phyloP scores from a whole-genome alignment of 306 rosid species.

The Morella rubra region DNA sequence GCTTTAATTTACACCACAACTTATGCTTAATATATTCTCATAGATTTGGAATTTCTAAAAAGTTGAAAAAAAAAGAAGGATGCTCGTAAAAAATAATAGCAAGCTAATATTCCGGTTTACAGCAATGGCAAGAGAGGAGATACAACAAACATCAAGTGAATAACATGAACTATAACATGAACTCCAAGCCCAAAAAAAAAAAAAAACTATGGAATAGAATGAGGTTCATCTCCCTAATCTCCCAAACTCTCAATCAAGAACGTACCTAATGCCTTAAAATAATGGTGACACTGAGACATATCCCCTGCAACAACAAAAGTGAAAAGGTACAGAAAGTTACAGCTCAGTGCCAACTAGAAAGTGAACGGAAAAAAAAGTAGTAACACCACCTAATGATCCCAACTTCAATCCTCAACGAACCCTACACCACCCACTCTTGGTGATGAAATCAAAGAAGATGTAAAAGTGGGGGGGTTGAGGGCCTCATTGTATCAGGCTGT shows the following conservation, averaged over 20 bases:
- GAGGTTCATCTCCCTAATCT: conserved; percentile 2
- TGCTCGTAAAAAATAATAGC: not conserved
- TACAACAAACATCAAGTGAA: not conserved
- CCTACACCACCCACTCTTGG: not conserved
- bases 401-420: not conserved
- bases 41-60: not conserved
- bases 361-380: not conserved
- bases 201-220: not conserved
- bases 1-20: not conserved
- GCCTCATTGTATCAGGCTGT: not conserved
- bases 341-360: conserved; percentile 10
- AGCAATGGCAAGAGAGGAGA: not conserved
- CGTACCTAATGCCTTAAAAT: conserved; percentile 6
- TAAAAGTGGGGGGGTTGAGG: not conserved
- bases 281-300: conserved; percentile 12
- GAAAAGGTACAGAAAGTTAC: not conserved
- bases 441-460: not conserved
- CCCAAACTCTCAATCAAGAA: conserved; percentile 13
- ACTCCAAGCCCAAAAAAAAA: not conserved
- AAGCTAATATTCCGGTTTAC: not conserved
- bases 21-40: not conserved
- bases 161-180: not conserved
- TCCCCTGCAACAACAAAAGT: conserved; percentile 26
- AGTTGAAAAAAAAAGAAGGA: not conserved
- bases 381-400: not conserved